phyloP scores from a whole-genome alignment of 1,284 basidiomycete genomes.

The Ganoderma boninense region DNA sequence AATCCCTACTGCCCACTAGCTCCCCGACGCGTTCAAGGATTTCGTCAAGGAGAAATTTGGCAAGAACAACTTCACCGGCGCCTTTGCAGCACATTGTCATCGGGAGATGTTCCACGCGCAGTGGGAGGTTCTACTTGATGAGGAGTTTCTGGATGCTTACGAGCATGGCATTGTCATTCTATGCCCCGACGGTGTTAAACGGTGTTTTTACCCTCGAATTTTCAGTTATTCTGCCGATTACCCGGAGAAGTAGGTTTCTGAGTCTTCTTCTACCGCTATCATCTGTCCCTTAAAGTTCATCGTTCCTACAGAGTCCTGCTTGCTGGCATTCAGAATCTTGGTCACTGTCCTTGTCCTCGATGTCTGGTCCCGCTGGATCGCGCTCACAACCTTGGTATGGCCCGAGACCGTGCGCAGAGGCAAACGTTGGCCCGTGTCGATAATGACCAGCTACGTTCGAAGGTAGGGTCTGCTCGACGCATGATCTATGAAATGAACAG shows the following conservation, averaged over 20 bases:
- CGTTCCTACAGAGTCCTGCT: conserved; percentile 34
- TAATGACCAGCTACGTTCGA: not conserved
- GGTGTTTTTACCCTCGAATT: conserved; percentile 19
- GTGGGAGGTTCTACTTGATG: conserved; percentile 32
- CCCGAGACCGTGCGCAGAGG: not conserved
- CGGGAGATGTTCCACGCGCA: conserved; percentile 37
- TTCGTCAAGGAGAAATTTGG: not conserved
- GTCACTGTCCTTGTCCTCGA: conserved; percentile 40
- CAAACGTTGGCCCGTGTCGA: not conserved
- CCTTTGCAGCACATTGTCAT: conserved; percentile 31
- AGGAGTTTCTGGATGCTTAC: conserved; percentile 35
- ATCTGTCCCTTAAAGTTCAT: not conserved
- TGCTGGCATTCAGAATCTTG: conserved; percentile 28
- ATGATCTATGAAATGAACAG: not conserved
- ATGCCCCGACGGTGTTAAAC: conserved; percentile 30
- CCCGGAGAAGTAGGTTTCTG: not conserved
- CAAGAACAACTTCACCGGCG: not conserved
- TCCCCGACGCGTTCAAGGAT: conserved; percentile 5
- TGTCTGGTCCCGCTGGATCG: conserved; percentile 36
- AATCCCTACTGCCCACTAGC: not conserved
- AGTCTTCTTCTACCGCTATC: not conserved
- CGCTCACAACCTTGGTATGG: conserved; percentile 24
- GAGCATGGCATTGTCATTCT: conserved; percentile 34
- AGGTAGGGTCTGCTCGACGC: not conserved
- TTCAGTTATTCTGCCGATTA: not conserved